phyloP scores from a whole-genome alignment of 306 rosid species.

The Cicer chorassanicum region DNA sequence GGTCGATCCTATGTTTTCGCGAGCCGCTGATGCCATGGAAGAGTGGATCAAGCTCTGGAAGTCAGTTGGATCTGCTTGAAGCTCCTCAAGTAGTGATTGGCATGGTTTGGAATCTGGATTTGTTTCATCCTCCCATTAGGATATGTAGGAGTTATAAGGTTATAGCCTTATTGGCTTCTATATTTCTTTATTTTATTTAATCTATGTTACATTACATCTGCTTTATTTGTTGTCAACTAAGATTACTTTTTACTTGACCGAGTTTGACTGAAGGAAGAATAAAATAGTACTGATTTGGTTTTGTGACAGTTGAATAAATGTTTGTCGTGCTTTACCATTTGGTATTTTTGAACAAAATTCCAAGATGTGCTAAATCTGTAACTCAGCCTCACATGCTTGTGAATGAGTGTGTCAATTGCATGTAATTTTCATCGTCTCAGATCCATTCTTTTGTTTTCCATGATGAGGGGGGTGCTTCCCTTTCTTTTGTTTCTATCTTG shows the following conservation, averaged over 20 bases:
- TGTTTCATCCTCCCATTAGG: slow-evolving; percentile 25
- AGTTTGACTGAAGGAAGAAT: slow-evolving; percentile 41
- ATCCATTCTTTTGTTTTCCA: too few species aligned
- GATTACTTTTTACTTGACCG: slow-evolving; percentile 40
- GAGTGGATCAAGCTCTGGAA: slow-evolving; percentile 93
- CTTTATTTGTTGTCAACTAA: slow-evolving; percentile 33
- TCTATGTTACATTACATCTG: slow-evolving; percentile 36
- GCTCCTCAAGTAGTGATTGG: slow-evolving; percentile 29
- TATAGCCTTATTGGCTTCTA: slow-evolving; percentile 34
- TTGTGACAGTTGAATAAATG: slow-evolving; percentile 39
- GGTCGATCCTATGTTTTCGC: slow-evolving; percentile 71
- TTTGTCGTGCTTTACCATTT: slow-evolving; percentile 33
- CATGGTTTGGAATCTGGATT: slow-evolving; percentile 29
- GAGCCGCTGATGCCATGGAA: slow-evolving; percentile 82
- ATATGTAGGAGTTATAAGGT: slow-evolving; percentile 31
- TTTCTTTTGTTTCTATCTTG: too few species aligned
- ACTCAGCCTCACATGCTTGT: background rate
- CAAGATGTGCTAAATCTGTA: background rate
- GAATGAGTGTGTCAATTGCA: background rate
- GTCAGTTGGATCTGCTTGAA: slow-evolving; percentile 58
- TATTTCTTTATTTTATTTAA: slow-evolving; percentile 36
- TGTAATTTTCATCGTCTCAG: background rate
- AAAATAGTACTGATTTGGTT: slow-evolving; percentile 38
- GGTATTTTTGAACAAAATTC: slow-evolving; percentile 8
- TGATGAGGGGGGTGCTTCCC: too few species aligned